Base-by-base conservation (phyloP, 768 basidiomycete genomes). In the Chlorophyllum brunneum region DNA sequence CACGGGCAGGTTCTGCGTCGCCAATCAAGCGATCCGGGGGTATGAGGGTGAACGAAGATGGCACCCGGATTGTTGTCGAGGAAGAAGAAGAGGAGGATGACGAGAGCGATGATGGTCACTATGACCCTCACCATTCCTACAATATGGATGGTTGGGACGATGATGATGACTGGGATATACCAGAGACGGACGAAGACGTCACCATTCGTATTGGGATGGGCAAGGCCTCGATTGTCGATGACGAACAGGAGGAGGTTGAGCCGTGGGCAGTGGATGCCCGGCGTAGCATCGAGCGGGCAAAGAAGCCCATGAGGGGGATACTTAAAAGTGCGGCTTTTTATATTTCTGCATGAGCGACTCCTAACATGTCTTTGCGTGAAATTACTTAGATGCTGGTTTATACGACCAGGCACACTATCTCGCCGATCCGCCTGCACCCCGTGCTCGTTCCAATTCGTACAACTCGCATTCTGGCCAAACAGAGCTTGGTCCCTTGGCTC, bases 371-470 rank as follows among this genome's bases (percentile, higher is more conserved):
- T 23, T 55, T 45, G 27, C n/a, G n/a, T n/a, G n/a, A n/a, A n/a
- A n/a, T n/a, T n/a, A n/a, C 43, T 1, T 63, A 91, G 89, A 85
- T 64, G 86, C 88, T 8, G 77, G 75, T 0, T 75, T 69, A 20
- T 92, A 89, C 65, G 77, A 76, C 56, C 92, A 92, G 67, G 75
- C 83, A 47, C 54, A 61, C 34, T 85, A 77, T 59, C 67, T 80
- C 43, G 54, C 66, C 29, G 82, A 82, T 43, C 71, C 73, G 55
- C 63, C 77, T 9, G 63, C 68, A 20, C 75, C 61, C 29, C 83
- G 88, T 45, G 68, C 75, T 41, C 84, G 93, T 41, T 88, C 92
- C 40, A 94, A 94, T 67, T 95, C 93, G 18, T 89, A 93, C 72
- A 78, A 73, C 42, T 71, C 76, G 4, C 81, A 84, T 46, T 72